phyloP scores from a whole-genome alignment of 441 rosid genomes.

The Aquilaria agallochum region DNA sequence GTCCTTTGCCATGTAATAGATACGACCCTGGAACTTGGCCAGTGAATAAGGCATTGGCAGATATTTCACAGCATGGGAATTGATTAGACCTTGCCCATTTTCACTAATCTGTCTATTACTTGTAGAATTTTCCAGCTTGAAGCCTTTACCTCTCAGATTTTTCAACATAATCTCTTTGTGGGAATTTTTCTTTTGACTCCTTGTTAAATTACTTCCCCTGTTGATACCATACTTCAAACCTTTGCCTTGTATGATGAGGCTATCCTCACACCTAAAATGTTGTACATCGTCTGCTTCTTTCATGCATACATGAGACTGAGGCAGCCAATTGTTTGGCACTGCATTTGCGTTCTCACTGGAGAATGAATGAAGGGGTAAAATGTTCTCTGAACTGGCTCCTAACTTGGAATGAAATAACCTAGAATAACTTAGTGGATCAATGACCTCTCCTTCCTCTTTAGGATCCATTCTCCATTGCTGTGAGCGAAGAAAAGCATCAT shows the following conservation, averaged over 20 bases:
- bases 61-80: constrained; percentile 14
- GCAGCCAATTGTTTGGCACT: constrained; percentile 21
- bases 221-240: constrained; percentile 21
- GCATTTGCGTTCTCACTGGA: constrained; percentile 21
- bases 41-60: constrained; percentile 31
- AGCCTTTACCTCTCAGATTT: constrained; percentile 20
- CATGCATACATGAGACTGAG: constrained; percentile 21
- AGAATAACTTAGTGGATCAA: constrained; percentile 20
- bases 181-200: constrained; percentile 23
- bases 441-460: constrained; percentile 18
- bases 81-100: constrained; percentile 13
- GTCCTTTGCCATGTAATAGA: constrained; percentile 64
- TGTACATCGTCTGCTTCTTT: constrained; percentile 21
- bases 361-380: constrained; percentile 11
- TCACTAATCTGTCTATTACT: constrained; percentile 21
- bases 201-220: constrained; percentile 18
- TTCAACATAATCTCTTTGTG: constrained; percentile 19
- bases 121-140: constrained; percentile 15
- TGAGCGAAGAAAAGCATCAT: constrained; percentile 15
- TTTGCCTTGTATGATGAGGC: constrained; percentile 38
- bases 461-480: constrained; percentile 20
- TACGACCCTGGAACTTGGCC: constrained; percentile 43
- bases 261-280: constrained; percentile 31
- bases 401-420: constrained; percentile 16
- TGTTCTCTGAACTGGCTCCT: constrained; percentile 15